A percentile compares a stretch with the other conserved stretches of the same genome.
phyloP scores from a whole-genome alignment of 139 green algal species.

The Micromonas pusilla region DNA sequence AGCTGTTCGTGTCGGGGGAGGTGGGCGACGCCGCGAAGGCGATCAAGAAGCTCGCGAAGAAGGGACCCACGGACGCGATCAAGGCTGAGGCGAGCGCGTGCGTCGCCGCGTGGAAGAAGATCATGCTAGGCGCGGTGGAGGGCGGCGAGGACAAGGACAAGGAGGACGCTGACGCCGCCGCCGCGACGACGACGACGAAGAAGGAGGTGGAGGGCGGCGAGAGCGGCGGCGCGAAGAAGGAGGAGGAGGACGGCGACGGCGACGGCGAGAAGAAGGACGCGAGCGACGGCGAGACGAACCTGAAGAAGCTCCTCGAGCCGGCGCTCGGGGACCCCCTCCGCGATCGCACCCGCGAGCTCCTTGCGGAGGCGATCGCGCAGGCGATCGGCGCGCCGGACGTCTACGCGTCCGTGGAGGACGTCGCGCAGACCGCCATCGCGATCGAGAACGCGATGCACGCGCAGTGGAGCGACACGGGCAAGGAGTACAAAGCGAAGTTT shows the following conservation, averaged over 20 bases:
- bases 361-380: neutral
- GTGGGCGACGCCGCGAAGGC: neutral
- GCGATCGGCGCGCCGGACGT: neutral
- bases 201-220: neutral
- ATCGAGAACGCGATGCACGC: slow-evolving; percentile 14
- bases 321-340: neutral
- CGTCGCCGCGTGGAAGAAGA: slow-evolving; percentile 13
- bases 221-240: neutral
- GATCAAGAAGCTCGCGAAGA: slow-evolving; percentile 7
- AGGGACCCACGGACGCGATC: neutral
- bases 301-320: neutral
- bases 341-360: neutral
- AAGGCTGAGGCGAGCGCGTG: neutral
- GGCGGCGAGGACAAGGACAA: neutral
- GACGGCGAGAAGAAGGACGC: neutral
- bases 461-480: slow-evolving; percentile 19
- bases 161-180: neutral
- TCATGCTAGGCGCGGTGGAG: neutral
- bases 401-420: neutral
- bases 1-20: neutral
- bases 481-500: slow-evolving; percentile 88
- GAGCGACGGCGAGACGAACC: neutral
- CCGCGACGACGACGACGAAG: neutral
- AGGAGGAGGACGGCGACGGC: neutral
- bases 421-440: neutral